These are phyloP conservation scores for Xylaria sp. DNA, from an alignment of 2,329 filamentous ascomycete genomes.

Conservation along the genomic window DNA sequence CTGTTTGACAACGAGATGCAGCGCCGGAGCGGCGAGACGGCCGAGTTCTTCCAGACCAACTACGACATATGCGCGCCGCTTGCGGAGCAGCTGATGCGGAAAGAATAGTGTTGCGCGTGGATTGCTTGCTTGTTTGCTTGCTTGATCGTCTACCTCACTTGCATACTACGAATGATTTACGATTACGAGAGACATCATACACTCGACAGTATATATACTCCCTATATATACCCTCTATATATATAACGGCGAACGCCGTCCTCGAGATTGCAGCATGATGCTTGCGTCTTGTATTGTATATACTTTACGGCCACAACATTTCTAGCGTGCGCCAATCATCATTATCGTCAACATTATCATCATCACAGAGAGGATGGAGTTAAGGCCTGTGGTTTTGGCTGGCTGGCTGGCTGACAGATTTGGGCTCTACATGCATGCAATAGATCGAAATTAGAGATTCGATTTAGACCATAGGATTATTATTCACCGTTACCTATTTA, in stretches of 20 bases:
- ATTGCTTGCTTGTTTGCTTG: background rate
- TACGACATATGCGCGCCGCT: slow-evolving; percentile 29
- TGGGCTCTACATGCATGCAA: slow-evolving; percentile 6
- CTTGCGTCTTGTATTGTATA: slow-evolving; percentile 19
- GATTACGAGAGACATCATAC: slow-evolving; percentile 5
- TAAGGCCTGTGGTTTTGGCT: slow-evolving; percentile 4
- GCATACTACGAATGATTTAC: background rate
- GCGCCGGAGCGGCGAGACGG: slow-evolving; percentile 30
- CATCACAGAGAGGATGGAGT: slow-evolving; percentile 6
- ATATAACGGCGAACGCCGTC: background rate
- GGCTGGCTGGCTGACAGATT: too few species aligned
- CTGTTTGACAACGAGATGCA: slow-evolving; percentile 33
- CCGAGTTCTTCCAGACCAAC: slow-evolving; percentile 29
- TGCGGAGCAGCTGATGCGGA: slow-evolving; percentile 25
- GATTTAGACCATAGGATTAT: slow-evolving; percentile 13
- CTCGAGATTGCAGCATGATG: background rate
- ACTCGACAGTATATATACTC: background rate
- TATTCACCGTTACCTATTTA: too few species aligned
- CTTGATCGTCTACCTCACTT: too few species aligned
- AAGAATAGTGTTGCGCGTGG: slow-evolving; percentile 7
- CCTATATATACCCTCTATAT: background rate
- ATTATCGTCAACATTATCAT: too few species aligned
- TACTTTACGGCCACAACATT: slow-evolving; percentile 6
- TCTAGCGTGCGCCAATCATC: background rate
- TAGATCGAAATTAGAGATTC: slow-evolving; percentile 11